A percentile compares a stretch with the other conserved stretches of the same genome.
These are phyloP conservation scores for Debaryomyces coudertii DNA, from an alignment of 1,139 yeast genomes.

Conservation along the genomic window DNA sequence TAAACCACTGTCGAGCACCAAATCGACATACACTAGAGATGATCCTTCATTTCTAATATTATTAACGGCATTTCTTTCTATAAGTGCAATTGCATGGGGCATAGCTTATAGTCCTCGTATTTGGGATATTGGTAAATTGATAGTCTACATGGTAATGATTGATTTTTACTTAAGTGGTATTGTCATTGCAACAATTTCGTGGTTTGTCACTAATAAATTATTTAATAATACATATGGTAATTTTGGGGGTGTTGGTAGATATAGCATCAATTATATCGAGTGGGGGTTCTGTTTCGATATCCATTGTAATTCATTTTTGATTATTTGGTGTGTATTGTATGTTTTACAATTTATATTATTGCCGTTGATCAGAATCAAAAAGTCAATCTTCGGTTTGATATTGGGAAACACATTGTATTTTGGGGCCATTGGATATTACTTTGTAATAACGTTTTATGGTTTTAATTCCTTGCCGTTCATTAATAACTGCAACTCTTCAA, in stretches of 20 bases:
- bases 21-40: slow-evolving; percentile 72
- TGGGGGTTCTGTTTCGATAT: slow-evolving; percentile 96
- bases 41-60: slow-evolving; percentile 87
- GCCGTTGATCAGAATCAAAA: slow-evolving; percentile 68
- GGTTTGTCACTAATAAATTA: slow-evolving; percentile 70
- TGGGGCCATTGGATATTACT: slow-evolving; percentile 72
- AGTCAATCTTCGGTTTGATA: slow-evolving; percentile 61
- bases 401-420: slow-evolving; percentile 81
- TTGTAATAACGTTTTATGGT: slow-evolving; percentile 82
- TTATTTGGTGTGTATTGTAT: slow-evolving; percentile 79
- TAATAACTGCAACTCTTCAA: slow-evolving; percentile 54
- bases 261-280: slow-evolving; percentile 63
- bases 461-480: slow-evolving; percentile 82
- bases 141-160: slow-evolving; percentile 80
- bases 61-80: slow-evolving; percentile 60
- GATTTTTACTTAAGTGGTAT: slow-evolving; percentile 78
- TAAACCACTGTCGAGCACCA: slow-evolving; percentile 34
- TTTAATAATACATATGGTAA: slow-evolving; percentile 50
- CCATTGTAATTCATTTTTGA: slow-evolving; percentile 84
- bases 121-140: slow-evolving; percentile 60
- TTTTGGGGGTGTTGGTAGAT: slow-evolving; percentile 25
- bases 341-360: slow-evolving; percentile 74
- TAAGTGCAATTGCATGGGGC: slow-evolving; percentile 92
- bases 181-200: slow-evolving; percentile 68
- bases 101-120: slow-evolving; percentile 72